A percentile compares a stretch with the other conserved stretches of the same genome.
Evolutionary conservation across 768 basidiomycete genomes (phyloP).

Genomic region (Tylopilus sp.): DNA sequence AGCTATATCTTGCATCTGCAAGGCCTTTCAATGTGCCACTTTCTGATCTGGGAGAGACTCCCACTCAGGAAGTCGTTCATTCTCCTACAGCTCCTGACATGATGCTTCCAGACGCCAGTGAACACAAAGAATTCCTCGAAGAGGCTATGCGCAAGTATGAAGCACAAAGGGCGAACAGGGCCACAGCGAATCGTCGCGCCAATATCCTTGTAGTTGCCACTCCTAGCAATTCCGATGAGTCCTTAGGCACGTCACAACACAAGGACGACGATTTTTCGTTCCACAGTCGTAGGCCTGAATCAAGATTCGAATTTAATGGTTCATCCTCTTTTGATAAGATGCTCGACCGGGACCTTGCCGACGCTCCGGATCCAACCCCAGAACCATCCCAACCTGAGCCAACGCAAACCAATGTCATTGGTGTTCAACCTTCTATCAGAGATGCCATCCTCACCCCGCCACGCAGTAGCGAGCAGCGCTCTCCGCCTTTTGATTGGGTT

Average conservation of each 20-base stretch:
- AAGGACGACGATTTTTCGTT: conserved; percentile 9
- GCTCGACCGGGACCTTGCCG: conserved; percentile 33
- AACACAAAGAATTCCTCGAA: conserved; percentile 25
- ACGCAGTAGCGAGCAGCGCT: conserved; percentile 1
- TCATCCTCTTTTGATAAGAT: conserved; percentile 41
- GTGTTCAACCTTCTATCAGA: neutral
- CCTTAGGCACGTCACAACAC: conserved; percentile 14
- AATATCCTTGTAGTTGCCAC: conserved; percentile 51
- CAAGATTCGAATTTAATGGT: conserved; percentile 36
- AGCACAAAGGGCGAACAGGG: conserved; percentile 14
- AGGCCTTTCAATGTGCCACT: conserved; percentile 57
- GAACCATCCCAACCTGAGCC: conserved; percentile 14
- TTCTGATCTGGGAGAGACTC: conserved; percentile 45
- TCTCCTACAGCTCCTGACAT: conserved; percentile 41
- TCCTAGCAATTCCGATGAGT: conserved; percentile 42
- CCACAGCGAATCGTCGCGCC: conserved; percentile 7
- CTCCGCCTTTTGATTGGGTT: conserved; percentile 22
- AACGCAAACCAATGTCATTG: conserved; percentile 1
- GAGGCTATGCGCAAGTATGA: conserved; percentile 27
- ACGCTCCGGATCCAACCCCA: conserved; percentile 21
- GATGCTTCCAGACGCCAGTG: conserved; percentile 49
- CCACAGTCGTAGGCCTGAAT: conserved; percentile 11
- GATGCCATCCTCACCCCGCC: neutral
- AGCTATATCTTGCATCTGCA: conserved; percentile 41
- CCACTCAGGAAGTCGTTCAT: conserved; percentile 25